Conservation (phyloP, 208 protist species). For the Acanthamoeba lenticulata region DNA sequence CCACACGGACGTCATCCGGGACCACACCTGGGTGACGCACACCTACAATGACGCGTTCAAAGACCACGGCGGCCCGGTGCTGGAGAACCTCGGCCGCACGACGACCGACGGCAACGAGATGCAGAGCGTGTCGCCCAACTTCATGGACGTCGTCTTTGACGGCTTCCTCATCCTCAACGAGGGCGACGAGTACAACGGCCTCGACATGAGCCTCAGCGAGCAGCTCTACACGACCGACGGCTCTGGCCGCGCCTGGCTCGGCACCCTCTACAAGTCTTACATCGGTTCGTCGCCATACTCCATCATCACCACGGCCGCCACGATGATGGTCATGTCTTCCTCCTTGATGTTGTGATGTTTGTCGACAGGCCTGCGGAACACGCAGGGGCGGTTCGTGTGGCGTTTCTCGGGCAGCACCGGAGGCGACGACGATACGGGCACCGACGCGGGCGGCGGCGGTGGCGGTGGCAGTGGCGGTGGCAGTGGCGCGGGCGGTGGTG, state of each 20-base stretch:
- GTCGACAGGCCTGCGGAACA: background rate
- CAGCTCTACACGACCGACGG: constrained; percentile 25
- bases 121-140: constrained; percentile 72
- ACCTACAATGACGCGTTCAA: background rate
- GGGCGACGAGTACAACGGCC: background rate
- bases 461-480: background rate
- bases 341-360: background rate
- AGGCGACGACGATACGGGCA: background rate
- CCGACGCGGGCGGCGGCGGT: background rate
- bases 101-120: constrained; percentile 21
- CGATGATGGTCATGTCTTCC: no score
- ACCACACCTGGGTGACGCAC: constrained; percentile 27
- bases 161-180: constrained; percentile 71
- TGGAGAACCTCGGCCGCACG: background rate
- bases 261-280: background rate
- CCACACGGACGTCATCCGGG: background rate
- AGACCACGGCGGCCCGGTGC: background rate
- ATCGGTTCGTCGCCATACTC: background rate
- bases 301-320: background rate
- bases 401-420: background rate
- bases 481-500: background rate
- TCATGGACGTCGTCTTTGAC: constrained; percentile 67
- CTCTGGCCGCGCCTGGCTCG: background rate
- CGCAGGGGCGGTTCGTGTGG: background rate
- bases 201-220: constrained; percentile 29